Evolutionary conservation across 2,329 filamentous ascomycete species (phyloP).

Genomic region (Tolypocladium tropicale): DNA sequence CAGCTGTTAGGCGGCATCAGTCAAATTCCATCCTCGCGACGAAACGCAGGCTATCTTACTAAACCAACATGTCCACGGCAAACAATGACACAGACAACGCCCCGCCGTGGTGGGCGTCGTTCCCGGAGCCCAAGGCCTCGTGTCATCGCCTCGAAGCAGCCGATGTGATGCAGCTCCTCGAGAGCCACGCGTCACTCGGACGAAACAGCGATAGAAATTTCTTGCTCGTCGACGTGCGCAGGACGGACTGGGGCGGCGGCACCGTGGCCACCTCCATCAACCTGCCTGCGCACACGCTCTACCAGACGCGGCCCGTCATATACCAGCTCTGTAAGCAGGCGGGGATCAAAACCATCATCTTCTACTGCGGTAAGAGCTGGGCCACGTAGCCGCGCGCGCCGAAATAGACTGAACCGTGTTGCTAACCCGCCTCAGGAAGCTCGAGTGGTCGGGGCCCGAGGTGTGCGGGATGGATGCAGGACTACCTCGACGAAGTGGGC

Average conservation of each 20-base stretch:
- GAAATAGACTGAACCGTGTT: background rate
- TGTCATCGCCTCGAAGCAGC: slow-evolving; percentile 26
- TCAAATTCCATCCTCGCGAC: background rate
- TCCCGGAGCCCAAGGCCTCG: slow-evolving; percentile 31
- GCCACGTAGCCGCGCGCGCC: background rate
- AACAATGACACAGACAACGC: slow-evolving; percentile 7
- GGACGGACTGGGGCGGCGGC: slow-evolving; percentile 46
- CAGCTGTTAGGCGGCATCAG: background rate
- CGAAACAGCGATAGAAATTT: slow-evolving; percentile 22
- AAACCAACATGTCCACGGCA: background rate
- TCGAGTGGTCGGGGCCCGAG: slow-evolving; percentile 39
- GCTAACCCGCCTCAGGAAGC: slow-evolving; percentile 27
- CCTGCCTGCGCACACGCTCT: slow-evolving; percentile 44
- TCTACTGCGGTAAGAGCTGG: slow-evolving; percentile 39
- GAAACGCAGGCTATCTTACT: background rate
- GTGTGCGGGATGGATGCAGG: slow-evolving; percentile 46
- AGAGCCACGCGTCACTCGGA: slow-evolving; percentile 20
- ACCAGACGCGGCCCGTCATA: slow-evolving; percentile 35
- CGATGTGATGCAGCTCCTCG: slow-evolving; percentile 30
- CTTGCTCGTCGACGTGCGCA: slow-evolving; percentile 42
- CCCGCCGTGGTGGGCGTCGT: slow-evolving; percentile 27
- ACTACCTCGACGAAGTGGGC: slow-evolving; percentile 38
- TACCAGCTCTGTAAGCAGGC: slow-evolving; percentile 41
- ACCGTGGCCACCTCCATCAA: slow-evolving; percentile 50
- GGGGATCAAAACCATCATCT: slow-evolving; percentile 36